Percentiles rank a stretch among this genome's conserved stretches.
Evolutionary conservation across 805 yeast genomes (phyloP).

Genomic region (Hyphopichia homilentoma): DNA sequence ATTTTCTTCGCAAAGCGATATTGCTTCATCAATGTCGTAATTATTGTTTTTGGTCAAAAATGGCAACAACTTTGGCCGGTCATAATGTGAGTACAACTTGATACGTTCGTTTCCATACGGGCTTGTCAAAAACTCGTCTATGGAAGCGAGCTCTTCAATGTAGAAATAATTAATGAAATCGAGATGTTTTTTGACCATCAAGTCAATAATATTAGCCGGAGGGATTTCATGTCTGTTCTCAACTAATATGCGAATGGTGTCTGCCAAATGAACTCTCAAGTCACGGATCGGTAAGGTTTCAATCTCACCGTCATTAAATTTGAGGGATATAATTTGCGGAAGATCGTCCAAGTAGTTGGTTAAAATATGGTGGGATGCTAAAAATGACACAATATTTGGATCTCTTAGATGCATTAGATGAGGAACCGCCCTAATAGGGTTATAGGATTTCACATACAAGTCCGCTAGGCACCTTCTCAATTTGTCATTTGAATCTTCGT

Average conservation of each 20-base stretch:
- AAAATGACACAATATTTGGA: conserved; percentile 49
- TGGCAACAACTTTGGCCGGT: conserved; percentile 49
- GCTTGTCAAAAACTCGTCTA: conserved; percentile 53
- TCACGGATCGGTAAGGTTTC: conserved; percentile 37
- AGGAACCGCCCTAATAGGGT: conserved; percentile 59
- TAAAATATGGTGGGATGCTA: conserved; percentile 62
- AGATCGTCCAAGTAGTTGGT: conserved; percentile 44
- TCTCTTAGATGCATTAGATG: conserved; percentile 61
- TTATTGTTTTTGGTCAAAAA: conserved; percentile 59
- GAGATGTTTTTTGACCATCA: conserved; percentile 41
- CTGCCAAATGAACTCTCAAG: conserved; percentile 36
- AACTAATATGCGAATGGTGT: conserved; percentile 53
- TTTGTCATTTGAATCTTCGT: conserved; percentile 10
- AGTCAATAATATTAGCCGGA: conserved; percentile 47
- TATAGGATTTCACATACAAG: conserved; percentile 54
- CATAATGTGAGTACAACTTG: conserved; percentile 59
- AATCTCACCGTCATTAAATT: conserved; percentile 36
- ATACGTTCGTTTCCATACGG: conserved; percentile 68
- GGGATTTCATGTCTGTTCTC: conserved; percentile 62
- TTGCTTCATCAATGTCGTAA: conserved; percentile 67
- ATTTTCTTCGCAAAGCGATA: conserved; percentile 55
- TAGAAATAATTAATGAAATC: conserved; percentile 60
- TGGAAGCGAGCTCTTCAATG: conserved; percentile 51
- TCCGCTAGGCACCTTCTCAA: conserved; percentile 46
- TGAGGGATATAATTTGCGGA: conserved; percentile 47